A percentile compares a stretch with the other conserved stretches of the same genome.
These are phyloP conservation scores for Dentipellis sp. DNA, from an alignment of 768 basidiomycete genomes.

Conservation along the genomic window DNA sequence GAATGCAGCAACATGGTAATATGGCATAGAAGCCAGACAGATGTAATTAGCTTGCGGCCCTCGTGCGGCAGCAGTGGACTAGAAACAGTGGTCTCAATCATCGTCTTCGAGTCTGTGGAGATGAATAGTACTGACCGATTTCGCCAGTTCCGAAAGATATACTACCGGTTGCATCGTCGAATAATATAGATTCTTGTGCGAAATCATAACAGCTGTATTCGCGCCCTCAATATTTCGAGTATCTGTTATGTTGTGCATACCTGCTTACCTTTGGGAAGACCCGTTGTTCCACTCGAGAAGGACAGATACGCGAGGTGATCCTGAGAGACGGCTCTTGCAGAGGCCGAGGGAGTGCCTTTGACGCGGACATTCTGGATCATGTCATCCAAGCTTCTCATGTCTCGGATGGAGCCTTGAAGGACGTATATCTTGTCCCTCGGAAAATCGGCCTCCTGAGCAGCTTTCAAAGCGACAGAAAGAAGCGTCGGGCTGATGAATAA, in stretches of 20 bases:
- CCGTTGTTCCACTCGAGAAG: constrained; percentile 74
- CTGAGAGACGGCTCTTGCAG: constrained; percentile 34
- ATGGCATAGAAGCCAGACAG: constrained; percentile 49
- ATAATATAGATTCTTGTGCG: constrained; percentile 52
- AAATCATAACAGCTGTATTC: constrained; percentile 57
- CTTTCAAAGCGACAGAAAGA: constrained; percentile 32
- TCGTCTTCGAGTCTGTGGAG: no score
- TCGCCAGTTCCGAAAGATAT: constrained; percentile 22
- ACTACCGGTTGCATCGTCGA: constrained; percentile 23
- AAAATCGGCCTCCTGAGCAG: constrained; percentile 25
- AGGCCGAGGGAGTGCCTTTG: constrained; percentile 30
- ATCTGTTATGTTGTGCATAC: not conserved
- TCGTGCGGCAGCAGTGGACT: constrained; percentile 31
- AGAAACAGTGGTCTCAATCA: constrained; percentile 26
- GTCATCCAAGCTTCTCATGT: constrained; percentile 34
- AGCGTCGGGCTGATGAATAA: constrained; percentile 43
- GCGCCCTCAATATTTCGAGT: not conserved
- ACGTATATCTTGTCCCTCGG: constrained; percentile 37
- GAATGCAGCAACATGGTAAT: constrained; percentile 63
- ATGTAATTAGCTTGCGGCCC: constrained; percentile 39
- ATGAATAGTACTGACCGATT: constrained; percentile 4
- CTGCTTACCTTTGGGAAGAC: constrained; percentile 56
- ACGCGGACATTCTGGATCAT: constrained; percentile 32
- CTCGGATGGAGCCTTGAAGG: constrained; percentile 33
- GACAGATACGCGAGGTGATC: constrained; percentile 60